Evolutionary conservation across 257 asterid genomes (phyloP).

Genomic region (Salvia hispanica): DNA sequence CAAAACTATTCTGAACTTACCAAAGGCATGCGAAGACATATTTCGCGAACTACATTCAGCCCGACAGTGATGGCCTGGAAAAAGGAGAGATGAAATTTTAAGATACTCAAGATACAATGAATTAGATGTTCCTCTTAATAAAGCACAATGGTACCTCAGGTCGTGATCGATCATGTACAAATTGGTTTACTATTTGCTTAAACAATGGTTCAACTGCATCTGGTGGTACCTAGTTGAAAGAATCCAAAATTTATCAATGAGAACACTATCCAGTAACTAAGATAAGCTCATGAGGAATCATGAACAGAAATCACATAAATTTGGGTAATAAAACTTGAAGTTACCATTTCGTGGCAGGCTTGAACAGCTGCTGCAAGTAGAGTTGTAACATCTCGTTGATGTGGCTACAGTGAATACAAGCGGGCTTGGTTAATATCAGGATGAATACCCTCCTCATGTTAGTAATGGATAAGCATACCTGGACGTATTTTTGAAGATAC

Average conservation of each 20-base stretch:
- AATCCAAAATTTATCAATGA: conserved; percentile 20
- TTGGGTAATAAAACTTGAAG: conserved; percentile 9
- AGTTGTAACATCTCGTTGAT: conserved; percentile 75
- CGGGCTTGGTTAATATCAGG: conserved; percentile 26
- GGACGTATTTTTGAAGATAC: conserved; percentile 76
- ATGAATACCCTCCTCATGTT: conserved; percentile 27
- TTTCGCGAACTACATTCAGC: conserved; percentile 80
- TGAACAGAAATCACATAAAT: conserved; percentile 21
- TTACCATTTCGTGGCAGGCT: conserved; percentile 98
- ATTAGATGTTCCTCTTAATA: conserved; percentile 10
- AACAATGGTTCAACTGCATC: conserved; percentile 94
- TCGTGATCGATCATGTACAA: conserved; percentile 88
- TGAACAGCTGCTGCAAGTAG: conserved; percentile 97
- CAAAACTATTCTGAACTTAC: conserved; percentile 47
- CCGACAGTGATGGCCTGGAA: conserved; percentile 90
- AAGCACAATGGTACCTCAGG: conserved; percentile 65
- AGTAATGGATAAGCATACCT: conserved; percentile 52
- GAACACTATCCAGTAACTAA: conserved; percentile 17
- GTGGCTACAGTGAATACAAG: conserved; percentile 61
- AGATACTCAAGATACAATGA: conserved; percentile 16
- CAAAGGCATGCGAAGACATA: conserved; percentile 95
- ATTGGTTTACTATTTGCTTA: conserved; percentile 91
- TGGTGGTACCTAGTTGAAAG: conserved; percentile 80
- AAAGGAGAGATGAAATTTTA: neutral
- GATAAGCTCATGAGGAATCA: conserved; percentile 22